Evolutionary conservation across 768 basidiomycete genomes (phyloP).

Genomic region (Russula sp.): DNA sequence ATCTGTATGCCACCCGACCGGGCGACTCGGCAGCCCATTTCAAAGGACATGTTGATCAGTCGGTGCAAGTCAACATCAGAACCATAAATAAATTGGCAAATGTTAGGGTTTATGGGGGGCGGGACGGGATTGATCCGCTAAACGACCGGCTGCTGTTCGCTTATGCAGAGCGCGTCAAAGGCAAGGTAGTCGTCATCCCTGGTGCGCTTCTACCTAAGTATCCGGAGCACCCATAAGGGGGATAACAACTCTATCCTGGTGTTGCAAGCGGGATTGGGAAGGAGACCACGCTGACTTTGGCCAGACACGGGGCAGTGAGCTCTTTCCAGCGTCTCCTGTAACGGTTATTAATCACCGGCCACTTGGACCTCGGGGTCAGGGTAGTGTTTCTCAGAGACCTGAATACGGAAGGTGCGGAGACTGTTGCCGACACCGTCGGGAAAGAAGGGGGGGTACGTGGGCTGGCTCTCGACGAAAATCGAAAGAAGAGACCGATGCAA

Average conservation of each 20-base stretch:
- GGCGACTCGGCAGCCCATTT: neutral
- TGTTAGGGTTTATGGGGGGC: neutral
- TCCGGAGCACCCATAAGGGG: neutral
- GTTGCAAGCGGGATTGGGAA: too few species aligned
- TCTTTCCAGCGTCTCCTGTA: too few species aligned
- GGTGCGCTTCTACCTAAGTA: neutral
- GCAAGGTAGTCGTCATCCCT: conserved; percentile 20
- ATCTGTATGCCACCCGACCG: neutral
- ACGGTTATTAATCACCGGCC: too few species aligned
- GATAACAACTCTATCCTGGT: neutral
- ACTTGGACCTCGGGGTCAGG: too few species aligned
- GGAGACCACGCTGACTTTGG: conserved; percentile 31
- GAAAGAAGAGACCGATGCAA: neutral
- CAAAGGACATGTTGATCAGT: neutral
- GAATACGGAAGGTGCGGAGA: too few species aligned
- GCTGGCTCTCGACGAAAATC: neutral
- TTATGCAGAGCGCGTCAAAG: conserved; percentile 7
- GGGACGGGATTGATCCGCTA: neutral
- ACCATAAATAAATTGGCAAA: neutral
- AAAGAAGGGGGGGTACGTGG: conserved; percentile 20
- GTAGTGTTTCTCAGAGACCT: too few species aligned
- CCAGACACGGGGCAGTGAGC: conserved; percentile 37
- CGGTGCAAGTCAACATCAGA: neutral
- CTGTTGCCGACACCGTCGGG: too few species aligned
- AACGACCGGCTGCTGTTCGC: conserved; percentile 10